Base-by-base conservation (phyloP, 2,329 filamentous ascomycete species). In the Neofusicoccum sp. region DNA sequence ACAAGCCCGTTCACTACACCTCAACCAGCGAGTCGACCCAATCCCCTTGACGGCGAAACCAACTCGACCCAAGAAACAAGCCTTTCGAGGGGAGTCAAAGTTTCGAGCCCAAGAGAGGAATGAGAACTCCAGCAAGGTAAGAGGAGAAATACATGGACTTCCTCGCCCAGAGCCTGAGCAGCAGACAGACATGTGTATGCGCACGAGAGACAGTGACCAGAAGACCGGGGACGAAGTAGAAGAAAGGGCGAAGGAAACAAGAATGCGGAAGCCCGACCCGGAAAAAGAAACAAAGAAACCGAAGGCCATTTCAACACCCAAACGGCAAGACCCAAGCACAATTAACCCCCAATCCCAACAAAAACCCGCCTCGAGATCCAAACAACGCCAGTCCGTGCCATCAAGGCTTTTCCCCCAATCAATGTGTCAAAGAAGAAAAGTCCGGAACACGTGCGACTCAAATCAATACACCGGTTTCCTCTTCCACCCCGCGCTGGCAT, bases 1-100 rank as follows among this genome's bases (percentile, higher is more conserved):
- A 58, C 11, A 44, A 20, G 4, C 28, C 24, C 26, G 33, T 26
- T 14, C 1, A 16, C 9, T 41, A 9, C 58, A 24, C 6, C 33
- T 31, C 30, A 24, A 3, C 54, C 12, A 20, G 16, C 45, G 36
- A 43, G 41, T 51, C 58, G 53, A 49, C 41, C 49, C 16, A 41
- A 1, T 33, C 45, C 31, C 28, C 51, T 20, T 40, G 26, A 43
- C 16, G 24, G 28, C n/a, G 7, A 40, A 61, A 56, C 61, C 58
- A 62, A 62, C 58, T 57, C 61, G 41, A 59, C 54, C 44, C 24
- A 26, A 24, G 33, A 60, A 20, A 30, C 36, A 56, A 38, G 20
- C 5, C 12, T 9, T n/a, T 31, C 34, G 30, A 54, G 30, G 56
- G 26, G 65, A 68, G 65, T 68, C 66, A 58, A 68, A 65, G 65